Percentiles rank a stretch among this genome's conserved stretches.
phyloP scores from a whole-genome alignment of 169 alveolate genomes.

The Eimeria tenella region DNA sequence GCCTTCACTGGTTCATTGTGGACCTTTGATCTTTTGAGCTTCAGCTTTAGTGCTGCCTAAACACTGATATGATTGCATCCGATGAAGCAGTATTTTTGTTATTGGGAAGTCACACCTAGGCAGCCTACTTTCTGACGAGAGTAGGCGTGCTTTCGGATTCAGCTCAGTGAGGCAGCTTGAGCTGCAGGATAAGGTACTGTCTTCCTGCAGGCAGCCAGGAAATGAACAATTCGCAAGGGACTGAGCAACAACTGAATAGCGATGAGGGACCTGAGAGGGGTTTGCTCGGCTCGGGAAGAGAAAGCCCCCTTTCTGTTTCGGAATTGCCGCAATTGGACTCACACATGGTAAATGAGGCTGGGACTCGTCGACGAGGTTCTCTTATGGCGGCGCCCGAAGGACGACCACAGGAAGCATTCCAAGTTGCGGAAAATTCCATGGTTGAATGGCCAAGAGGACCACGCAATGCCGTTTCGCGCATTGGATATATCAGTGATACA shows the following conservation, averaged over 20 bases:
- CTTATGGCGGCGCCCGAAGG: background rate
- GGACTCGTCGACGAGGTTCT: background rate
- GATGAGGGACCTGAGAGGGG: background rate
- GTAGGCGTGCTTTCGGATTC: slow-evolving; percentile 6
- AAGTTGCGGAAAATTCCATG: background rate
- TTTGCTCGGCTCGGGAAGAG: background rate
- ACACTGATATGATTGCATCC: background rate
- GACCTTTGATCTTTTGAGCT: background rate
- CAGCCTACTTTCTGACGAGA: background rate
- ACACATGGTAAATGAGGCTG: slow-evolving; percentile 14
- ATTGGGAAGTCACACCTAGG: too few relatives aligned
- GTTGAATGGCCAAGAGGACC: slow-evolving; percentile 52
- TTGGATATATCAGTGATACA: background rate
- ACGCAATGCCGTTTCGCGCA: slow-evolving; percentile 32
- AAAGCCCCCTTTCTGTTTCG: slow-evolving; percentile 33
- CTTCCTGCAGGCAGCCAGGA: too few relatives aligned
- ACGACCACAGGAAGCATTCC: background rate
- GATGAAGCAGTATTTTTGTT: background rate
- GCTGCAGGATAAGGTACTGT: background rate
- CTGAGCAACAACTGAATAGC: background rate
- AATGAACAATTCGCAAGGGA: slow-evolving; percentile 10
- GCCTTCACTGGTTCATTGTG: background rate
- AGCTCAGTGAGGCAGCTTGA: background rate
- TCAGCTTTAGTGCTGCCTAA: background rate
- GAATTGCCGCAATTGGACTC: background rate